Conservation (phyloP, 257 asterid genomes). For the Oldenlandia corymbosa region DNA sequence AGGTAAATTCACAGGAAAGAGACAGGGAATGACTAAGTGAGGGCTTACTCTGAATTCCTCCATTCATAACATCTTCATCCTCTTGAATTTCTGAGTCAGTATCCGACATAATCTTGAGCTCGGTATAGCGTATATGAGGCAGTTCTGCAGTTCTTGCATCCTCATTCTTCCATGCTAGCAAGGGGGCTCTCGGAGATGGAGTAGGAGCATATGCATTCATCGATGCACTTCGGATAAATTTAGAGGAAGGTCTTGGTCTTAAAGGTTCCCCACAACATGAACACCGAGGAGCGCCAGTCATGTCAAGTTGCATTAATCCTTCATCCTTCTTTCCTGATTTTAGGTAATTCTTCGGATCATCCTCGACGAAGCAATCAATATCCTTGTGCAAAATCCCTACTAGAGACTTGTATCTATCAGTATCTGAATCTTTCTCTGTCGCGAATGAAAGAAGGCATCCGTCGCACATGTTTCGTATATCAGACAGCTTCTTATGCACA, state of each 20-base stretch:
- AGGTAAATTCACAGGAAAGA: background rate
- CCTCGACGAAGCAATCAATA: constrained; percentile 35
- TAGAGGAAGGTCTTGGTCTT: constrained; percentile 37
- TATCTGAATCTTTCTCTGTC: constrained; percentile 47
- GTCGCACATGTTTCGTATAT: constrained; percentile 65
- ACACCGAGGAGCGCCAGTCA: constrained; percentile 34
- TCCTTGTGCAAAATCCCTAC: constrained; percentile 69
- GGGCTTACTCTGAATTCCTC: constrained; percentile 41
- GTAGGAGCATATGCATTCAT: constrained; percentile 38
- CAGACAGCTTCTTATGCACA: constrained; percentile 64
- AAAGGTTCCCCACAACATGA: constrained; percentile 81
- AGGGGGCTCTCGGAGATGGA: constrained; percentile 62
- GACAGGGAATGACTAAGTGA: background rate
- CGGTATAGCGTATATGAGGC: constrained; percentile 46
- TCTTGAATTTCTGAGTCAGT: constrained; percentile 42
- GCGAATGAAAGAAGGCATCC: constrained; percentile 70
- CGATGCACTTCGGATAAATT: constrained; percentile 39
- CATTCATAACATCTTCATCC: constrained; percentile 37
- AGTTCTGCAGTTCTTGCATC: constrained; percentile 34
- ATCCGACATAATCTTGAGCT: constrained; percentile 51
- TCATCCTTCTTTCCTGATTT: constrained; percentile 44
- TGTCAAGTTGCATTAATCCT: constrained; percentile 29
- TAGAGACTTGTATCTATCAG: constrained; percentile 43
- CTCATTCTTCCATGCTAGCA: constrained; percentile 33
- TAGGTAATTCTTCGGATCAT: constrained; percentile 22